Conservation (phyloP, 495 filamentous ascomycete genomes). For the Penicillium psychrofluorescens region DNA sequence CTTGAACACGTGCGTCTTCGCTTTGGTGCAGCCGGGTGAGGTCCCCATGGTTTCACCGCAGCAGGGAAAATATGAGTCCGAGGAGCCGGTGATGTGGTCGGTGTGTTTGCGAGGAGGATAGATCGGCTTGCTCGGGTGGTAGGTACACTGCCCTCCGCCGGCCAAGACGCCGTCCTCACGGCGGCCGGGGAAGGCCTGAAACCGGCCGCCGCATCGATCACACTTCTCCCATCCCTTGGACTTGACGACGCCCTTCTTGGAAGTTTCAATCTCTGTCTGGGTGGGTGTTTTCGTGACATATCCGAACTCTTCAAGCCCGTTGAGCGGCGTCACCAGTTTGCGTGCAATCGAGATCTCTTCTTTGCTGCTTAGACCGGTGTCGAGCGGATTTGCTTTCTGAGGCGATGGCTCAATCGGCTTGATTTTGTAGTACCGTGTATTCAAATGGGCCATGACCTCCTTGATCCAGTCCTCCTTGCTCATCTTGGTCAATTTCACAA, state of each 20-base stretch:
- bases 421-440: slow-evolving; percentile 35
- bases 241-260: slow-evolving; percentile 55
- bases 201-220: slow-evolving; percentile 76
- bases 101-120: slow-evolving; percentile 42
- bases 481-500: slow-evolving; percentile 69
- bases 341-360: slow-evolving; percentile 63
- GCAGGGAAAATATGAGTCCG: slow-evolving; percentile 62
- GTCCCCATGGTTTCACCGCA: slow-evolving; percentile 66
- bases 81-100: slow-evolving; percentile 34
- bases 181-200: slow-evolving; percentile 88
- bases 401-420: slow-evolving; percentile 15
- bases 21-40: slow-evolving; percentile 62
- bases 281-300: slow-evolving; percentile 65
- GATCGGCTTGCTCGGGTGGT: slow-evolving; percentile 64
- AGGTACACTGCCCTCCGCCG: slow-evolving; percentile 64
- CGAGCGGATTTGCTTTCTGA: slow-evolving; percentile 27
- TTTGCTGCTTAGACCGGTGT: slow-evolving; percentile 57
- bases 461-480: slow-evolving; percentile 55
- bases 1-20: slow-evolving; percentile 80
- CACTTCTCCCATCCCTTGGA: slow-evolving; percentile 76
- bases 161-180: slow-evolving; percentile 75
- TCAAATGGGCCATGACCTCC: slow-evolving; percentile 34
- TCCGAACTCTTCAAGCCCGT: slow-evolving; percentile 55
- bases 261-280: slow-evolving; percentile 50
- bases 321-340: slow-evolving; percentile 51